Evolutionary conservation across 2,329 filamentous ascomycete genomes (phyloP).

Genomic region (Monilinia fructicola): DNA sequence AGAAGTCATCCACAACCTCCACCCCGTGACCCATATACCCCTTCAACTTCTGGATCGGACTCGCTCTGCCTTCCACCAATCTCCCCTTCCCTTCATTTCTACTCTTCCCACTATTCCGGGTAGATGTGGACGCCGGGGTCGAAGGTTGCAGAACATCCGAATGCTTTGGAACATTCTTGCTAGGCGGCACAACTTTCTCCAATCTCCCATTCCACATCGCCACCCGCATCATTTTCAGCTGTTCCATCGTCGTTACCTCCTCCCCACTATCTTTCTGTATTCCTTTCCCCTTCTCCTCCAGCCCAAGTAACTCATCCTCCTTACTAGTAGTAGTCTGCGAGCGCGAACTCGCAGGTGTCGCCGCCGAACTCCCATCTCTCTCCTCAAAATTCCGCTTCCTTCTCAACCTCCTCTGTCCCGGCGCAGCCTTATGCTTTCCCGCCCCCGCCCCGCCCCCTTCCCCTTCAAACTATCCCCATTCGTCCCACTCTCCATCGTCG

Average conservation of each 20-base stretch:
- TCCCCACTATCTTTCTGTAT: background rate
- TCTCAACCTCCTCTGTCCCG: background rate
- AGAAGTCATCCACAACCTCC: background rate
- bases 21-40: constrained; percentile 13
- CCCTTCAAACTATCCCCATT: background rate
- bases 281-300: background rate
- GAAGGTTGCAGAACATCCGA: background rate
- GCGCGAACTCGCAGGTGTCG: constrained; percentile 11
- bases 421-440: constrained; percentile 11
- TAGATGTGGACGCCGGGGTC: background rate
- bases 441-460: background rate
- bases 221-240: background rate
- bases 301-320: background rate
- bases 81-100: background rate
- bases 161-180: constrained; percentile 1
- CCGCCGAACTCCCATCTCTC: background rate
- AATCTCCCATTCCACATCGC: constrained; percentile 15
- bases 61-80: background rate
- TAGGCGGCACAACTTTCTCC: constrained; percentile 14
- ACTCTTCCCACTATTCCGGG: background rate
- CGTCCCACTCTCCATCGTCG: background rate
- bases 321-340: background rate
- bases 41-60: constrained; percentile 11
- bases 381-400: constrained; percentile 5
- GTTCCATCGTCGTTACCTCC: background rate